Percentiles rank a stretch among this genome's conserved stretches.
These are phyloP conservation scores for Grosmannia penicillata DNA, from an alignment of 2,329 filamentous ascomycete genomes.

Conservation along the genomic window DNA sequence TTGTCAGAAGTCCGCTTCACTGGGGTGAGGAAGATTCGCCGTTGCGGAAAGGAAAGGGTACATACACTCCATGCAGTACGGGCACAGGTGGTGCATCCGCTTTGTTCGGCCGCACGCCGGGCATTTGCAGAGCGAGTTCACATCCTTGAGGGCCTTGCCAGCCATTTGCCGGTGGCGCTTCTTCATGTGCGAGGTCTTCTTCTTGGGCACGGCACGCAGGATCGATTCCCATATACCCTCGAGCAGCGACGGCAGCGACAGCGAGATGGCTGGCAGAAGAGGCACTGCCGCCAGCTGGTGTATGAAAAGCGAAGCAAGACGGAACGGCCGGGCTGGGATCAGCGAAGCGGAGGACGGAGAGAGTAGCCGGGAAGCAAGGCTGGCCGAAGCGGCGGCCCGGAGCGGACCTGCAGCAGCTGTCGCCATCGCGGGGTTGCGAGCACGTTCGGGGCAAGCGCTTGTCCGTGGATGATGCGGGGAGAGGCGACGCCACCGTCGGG, in stretches of 20 bases:
- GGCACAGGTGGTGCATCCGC: constrained; percentile 77
- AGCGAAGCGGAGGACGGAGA: background rate
- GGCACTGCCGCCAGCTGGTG: constrained; percentile 22
- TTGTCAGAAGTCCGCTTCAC: constrained; percentile 10
- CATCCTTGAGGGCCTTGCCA: constrained; percentile 86
- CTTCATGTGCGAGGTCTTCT: constrained; percentile 95
- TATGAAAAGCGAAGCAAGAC: constrained; percentile 26
- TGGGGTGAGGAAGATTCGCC: no score
- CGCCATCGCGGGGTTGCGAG: background rate
- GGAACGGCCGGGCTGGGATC: constrained; percentile 5
- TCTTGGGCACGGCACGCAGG: constrained; percentile 87
- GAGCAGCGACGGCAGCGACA: constrained; percentile 46
- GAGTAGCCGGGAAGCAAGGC: constrained; percentile 4
- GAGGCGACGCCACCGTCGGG: no score
- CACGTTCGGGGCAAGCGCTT: no score
- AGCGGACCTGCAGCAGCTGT: constrained; percentile 4
- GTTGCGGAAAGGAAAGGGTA: no score
- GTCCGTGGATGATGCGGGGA: no score
- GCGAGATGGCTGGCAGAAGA: constrained; percentile 30
- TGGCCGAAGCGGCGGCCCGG: constrained; percentile 6
- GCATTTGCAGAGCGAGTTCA: constrained; percentile 75
- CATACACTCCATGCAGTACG: constrained; percentile 42
- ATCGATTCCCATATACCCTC: constrained; percentile 86
- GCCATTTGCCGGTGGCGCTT: constrained; percentile 89
- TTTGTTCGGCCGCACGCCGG: constrained; percentile 79